phyloP scores from a whole-genome alignment of 2,329 filamentous ascomycete genomes.

The Thelonectria rubi region DNA sequence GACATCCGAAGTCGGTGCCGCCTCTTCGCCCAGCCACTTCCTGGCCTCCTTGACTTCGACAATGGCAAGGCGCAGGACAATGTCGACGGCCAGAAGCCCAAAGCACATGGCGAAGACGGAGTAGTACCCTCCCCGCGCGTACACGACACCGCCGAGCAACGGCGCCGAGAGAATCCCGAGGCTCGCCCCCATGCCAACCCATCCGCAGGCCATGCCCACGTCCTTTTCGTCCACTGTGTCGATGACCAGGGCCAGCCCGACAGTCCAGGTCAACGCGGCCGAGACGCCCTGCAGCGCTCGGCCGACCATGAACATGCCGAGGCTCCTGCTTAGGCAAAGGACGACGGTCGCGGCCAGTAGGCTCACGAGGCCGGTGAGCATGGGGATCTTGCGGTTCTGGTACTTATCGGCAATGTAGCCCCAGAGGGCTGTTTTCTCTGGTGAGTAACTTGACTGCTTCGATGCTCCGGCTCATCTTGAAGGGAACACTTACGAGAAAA shows the following conservation, averaged over 20 bases:
- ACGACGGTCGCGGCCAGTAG: slow-evolving; percentile 44
- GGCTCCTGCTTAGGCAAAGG: slow-evolving; percentile 44
- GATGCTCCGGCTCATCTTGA: not conserved
- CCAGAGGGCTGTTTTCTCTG: slow-evolving; percentile 44
- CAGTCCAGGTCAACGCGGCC: slow-evolving; percentile 48
- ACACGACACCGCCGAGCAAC: slow-evolving; percentile 47
- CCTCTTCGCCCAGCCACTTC: slow-evolving; percentile 37
- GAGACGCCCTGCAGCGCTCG: slow-evolving; percentile 47
- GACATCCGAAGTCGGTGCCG: not conserved
- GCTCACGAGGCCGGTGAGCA: slow-evolving; percentile 46
- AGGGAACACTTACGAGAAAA: slow-evolving; percentile 43
- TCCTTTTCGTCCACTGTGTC: slow-evolving; percentile 46
- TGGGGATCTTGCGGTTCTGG: slow-evolving; percentile 45
- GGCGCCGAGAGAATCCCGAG: slow-evolving; percentile 46
- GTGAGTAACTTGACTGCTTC: not conserved
- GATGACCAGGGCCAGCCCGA: slow-evolving; percentile 49
- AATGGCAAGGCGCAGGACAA: slow-evolving; percentile 45
- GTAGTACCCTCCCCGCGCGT: slow-evolving; percentile 46
- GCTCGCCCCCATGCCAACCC: slow-evolving; percentile 47
- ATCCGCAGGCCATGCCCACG: slow-evolving; percentile 47
- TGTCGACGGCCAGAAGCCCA: slow-evolving; percentile 46
- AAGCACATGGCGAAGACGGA: slow-evolving; percentile 50
- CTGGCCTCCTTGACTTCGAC: slow-evolving; percentile 47
- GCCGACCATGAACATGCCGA: slow-evolving; percentile 47
- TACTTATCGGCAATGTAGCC: slow-evolving; percentile 49